phyloP scores from a whole-genome alignment of 1,139 yeast species.

The Sugiyamaella pinicola region DNA sequence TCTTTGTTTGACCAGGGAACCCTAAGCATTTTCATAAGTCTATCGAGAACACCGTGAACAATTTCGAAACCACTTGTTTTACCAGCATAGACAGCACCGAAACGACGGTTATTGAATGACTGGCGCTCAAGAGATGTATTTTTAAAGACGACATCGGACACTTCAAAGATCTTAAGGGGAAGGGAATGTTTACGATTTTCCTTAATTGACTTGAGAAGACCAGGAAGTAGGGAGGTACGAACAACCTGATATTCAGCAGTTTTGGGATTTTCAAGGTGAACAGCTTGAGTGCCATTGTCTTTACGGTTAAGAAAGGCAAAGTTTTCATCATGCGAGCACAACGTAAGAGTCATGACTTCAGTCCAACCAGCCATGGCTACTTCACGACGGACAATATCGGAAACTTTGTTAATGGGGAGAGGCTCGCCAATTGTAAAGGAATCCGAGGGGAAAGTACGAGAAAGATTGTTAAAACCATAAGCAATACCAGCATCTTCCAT shows the following conservation, averaged over 20 bases:
- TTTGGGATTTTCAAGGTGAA: slow-evolving; percentile 92
- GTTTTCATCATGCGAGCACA: slow-evolving; percentile 96
- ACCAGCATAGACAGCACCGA: slow-evolving; percentile 94
- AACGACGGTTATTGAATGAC: slow-evolving; percentile 89
- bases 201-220: slow-evolving; percentile 89
- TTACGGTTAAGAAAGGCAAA: slow-evolving; percentile 75
- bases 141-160: slow-evolving; percentile 92
- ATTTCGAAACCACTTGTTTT: slow-evolving; percentile 92
- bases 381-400: slow-evolving; percentile 88
- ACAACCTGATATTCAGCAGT: slow-evolving; percentile 97
- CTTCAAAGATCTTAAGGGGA: slow-evolving; percentile 93
- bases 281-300: slow-evolving; percentile 80
- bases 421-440: slow-evolving; percentile 84
- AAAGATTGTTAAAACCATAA: slow-evolving; percentile 89
- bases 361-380: slow-evolving; percentile 95
- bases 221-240: slow-evolving; percentile 91
- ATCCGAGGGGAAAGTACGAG: slow-evolving; percentile 77
- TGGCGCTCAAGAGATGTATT: slow-evolving; percentile 79
- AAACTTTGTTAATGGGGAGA: slow-evolving; percentile 84
- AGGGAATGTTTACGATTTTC: slow-evolving; percentile 95
- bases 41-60: slow-evolving; percentile 92
- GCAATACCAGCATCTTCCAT: slow-evolving; percentile 99
- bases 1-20: slow-evolving; percentile 72
- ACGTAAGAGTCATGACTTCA: slow-evolving; percentile 92
- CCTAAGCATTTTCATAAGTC: slow-evolving; percentile 95